Conservation (phyloP, 75 land plant species). For the Azolla pinnata region DNA sequence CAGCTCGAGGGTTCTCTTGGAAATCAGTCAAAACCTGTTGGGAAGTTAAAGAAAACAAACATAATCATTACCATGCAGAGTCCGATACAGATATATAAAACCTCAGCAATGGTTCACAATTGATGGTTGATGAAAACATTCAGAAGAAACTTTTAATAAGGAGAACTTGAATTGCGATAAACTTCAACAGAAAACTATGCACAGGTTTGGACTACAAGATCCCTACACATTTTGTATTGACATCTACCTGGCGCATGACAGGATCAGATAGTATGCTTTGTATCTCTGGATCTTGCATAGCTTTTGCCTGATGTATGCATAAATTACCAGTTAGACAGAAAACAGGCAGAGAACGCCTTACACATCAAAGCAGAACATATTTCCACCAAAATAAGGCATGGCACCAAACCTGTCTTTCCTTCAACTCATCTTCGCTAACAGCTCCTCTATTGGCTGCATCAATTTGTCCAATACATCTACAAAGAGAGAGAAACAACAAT, state of each 20-base stretch:
- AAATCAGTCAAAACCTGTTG: constrained; percentile 79
- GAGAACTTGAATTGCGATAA: no score
- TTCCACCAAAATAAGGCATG: neutral
- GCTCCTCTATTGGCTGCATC: constrained; percentile 91
- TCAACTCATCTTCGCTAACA: constrained; percentile 80
- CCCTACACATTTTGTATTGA: neutral
- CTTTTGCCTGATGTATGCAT: constrained; percentile 54
- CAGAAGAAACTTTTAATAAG: no score
- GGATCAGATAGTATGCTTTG: constrained; percentile 90
- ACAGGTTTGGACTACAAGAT: no score
- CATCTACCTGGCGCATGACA: constrained; percentile 92
- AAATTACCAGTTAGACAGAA: neutral
- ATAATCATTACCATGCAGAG: no score
- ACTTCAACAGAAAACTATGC: no score
- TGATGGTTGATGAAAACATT: neutral
- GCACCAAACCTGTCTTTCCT: constrained; percentile 79
- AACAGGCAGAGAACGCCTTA: neutral
- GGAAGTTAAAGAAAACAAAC: no score
- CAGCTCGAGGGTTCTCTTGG: constrained; percentile 89
- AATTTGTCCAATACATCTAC: constrained; percentile 86
- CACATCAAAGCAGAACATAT: neutral
- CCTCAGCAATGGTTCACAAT: neutral
- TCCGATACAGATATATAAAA: no score
- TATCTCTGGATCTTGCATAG: constrained; percentile 96
- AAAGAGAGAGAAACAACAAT: constrained; percentile 6